Base-by-base conservation (phyloP, 2,329 filamentous ascomycete species). In the Fusarium verticillioides region DNA sequence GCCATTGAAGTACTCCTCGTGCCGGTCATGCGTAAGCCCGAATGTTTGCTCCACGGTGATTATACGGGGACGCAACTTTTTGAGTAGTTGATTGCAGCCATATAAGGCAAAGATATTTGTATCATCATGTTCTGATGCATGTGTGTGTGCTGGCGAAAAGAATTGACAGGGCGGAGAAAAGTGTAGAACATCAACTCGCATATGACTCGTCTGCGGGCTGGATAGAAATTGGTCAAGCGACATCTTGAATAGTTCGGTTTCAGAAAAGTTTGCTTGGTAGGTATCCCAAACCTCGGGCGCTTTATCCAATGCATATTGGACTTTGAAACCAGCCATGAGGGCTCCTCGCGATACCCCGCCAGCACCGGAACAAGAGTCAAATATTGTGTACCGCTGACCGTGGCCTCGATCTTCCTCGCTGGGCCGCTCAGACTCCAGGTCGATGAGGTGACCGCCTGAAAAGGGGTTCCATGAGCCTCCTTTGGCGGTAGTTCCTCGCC, bases 21-120 rank as follows among this genome's bases (percentile, higher is more conserved):
- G 90, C 1, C 84, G 81, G 0, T 87, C 81, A 28, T 85, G 83
- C 0, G 88, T 80, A 2, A 97, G 86, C 0, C 93, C 94, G 59
- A 89, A 91, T 0, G 94, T 95, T 77, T 97, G 92, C 75, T 97
- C 94, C 2, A 97, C 83, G 0, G 94, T 97, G 4, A 94, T 87
- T 0, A 96, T 78, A 0, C 94, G 86, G 0, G 94, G 94, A 1
- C 86, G 87, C 0, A 87, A 79, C 40, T 87, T 87, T 9, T 86
- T 81, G 2, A 96, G 82, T 0, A 95, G 80, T 7, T 87, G 80
- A 2, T 84, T 82, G 58, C 88, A 89, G 0, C 85, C 83, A 69
- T 87, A 89, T 0, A 91, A 77, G 1, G 86, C 86, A 4, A 90
- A 89, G 0, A 89, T 90, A 73, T 97, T 96, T 1, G 82, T 85